Percentiles rank a stretch among this genome's conserved stretches.
Evolutionary conservation across 2,329 filamentous ascomycete species (phyloP).

Genomic region (Neurospora sp.): DNA sequence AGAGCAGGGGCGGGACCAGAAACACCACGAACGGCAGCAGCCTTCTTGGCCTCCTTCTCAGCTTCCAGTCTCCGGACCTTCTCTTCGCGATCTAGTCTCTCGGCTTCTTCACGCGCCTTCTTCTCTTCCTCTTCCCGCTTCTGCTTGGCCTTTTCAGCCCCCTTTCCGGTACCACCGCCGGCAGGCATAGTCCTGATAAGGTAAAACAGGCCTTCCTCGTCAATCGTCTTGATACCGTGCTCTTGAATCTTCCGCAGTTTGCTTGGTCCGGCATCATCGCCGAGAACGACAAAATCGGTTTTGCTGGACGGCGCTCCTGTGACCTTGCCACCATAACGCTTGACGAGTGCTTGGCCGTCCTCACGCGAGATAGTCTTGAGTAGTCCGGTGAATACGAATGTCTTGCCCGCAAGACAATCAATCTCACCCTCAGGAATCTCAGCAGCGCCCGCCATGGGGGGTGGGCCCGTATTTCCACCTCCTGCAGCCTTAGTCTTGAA

Average conservation of each 20-base stretch:
- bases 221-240: constrained; percentile 77
- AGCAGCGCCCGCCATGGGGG: constrained; percentile 51
- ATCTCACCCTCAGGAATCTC: constrained; percentile 77
- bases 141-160: constrained; percentile 73
- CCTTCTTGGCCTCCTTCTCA: constrained; percentile 42
- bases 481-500: constrained; percentile 54
- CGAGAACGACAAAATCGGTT: constrained; percentile 88
- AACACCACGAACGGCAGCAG: constrained; percentile 33
- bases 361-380: constrained; percentile 73
- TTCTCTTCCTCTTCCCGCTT: constrained; percentile 80
- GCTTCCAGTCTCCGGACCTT: constrained; percentile 43
- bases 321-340: constrained; percentile 88
- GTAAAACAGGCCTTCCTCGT: constrained; percentile 84
- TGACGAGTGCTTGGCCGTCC: constrained; percentile 77
- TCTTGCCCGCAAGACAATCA: constrained; percentile 81
- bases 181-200: constrained; percentile 74
- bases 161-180: constrained; percentile 79
- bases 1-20: constrained; percentile 28
- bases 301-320: constrained; percentile 80
- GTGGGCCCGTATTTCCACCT: constrained; percentile 52
- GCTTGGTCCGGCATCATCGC: constrained; percentile 82
- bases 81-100: constrained; percentile 79
- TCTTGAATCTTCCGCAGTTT: constrained; percentile 82
- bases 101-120: constrained; percentile 70
- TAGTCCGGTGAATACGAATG: constrained; percentile 92